Evolutionary conservation across 1,284 basidiomycete species (phyloP).

Genomic region (Boletus chippewaensis): DNA sequence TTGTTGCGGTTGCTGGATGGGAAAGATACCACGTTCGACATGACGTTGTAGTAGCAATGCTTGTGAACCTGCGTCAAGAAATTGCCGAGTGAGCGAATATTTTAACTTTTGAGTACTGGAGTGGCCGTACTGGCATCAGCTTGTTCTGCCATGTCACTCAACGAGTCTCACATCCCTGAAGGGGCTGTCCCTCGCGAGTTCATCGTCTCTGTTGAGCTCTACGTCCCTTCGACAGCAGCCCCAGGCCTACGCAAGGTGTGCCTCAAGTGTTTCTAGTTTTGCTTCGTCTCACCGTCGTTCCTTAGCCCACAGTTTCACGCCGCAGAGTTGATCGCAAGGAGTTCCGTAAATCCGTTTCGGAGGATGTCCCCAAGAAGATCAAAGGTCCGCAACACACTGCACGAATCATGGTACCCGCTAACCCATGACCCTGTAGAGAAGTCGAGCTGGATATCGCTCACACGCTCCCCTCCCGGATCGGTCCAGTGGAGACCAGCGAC

Average conservation of each 20-base stretch:
- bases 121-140: too few species aligned
- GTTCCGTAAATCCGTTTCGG: conserved; percentile 31
- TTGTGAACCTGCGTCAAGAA: neutral
- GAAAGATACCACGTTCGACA: neutral
- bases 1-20: conserved; percentile 7
- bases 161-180: conserved; percentile 10
- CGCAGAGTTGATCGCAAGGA: conserved; percentile 57
- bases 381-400: conserved; percentile 42
- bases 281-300: conserved; percentile 2
- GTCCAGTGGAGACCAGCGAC: conserved; percentile 66
- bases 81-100: neutral
- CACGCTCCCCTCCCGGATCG: conserved; percentile 41
- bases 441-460: conserved; percentile 63
- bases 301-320: conserved; percentile 33
- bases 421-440: conserved; percentile 40
- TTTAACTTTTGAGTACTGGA: neutral
- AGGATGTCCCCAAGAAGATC: conserved; percentile 34
- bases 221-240: conserved; percentile 50
- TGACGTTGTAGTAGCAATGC: conserved; percentile 4
- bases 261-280: neutral
- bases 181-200: conserved; percentile 32
- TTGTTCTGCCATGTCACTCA: conserved; percentile 16
- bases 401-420: neutral
- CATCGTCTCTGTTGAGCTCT: conserved; percentile 54
- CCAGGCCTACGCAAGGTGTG: conserved; percentile 53